phyloP scores from a whole-genome alignment of 2,329 filamentous ascomycete species.

The Gaeumannomyces sp. region DNA sequence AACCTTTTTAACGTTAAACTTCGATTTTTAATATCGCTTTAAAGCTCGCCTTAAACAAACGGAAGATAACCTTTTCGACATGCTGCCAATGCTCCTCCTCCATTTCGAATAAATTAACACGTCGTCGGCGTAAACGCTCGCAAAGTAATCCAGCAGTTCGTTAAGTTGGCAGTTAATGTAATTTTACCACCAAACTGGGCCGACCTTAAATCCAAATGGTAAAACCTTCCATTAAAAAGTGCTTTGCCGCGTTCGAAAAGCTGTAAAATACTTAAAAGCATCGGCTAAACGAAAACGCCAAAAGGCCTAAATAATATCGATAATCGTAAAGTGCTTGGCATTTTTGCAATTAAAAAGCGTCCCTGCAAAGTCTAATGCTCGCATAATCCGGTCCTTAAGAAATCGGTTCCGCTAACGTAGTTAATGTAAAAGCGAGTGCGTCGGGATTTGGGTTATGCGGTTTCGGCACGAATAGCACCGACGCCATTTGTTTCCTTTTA shows the following conservation, averaged over 20 bases:
- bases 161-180: slow-evolving; percentile 3
- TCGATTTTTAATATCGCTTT: neutral
- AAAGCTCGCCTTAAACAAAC: neutral
- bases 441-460: no score
- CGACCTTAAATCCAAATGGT: neutral
- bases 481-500: no score
- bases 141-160: slow-evolving; percentile 1
- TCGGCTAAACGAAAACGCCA: neutral
- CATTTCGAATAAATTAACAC: neutral
- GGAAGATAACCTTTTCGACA: neutral
- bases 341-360: neutral
- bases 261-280: neutral
- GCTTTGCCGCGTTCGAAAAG: neutral
- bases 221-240: slow-evolving; percentile 4
- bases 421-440: neutral
- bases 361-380: neutral
- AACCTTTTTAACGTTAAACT: neutral
- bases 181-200: neutral
- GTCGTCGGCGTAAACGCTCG: slow-evolving; percentile 4
- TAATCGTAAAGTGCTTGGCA: neutral
- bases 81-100: neutral
- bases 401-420: neutral
- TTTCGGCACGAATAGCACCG: no score
- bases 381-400: neutral
- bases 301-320: slow-evolving; percentile 3